Base-by-base conservation (phyloP, 2,329 filamentous ascomycete genomes). In the Apiospora pterosperma region DNA sequence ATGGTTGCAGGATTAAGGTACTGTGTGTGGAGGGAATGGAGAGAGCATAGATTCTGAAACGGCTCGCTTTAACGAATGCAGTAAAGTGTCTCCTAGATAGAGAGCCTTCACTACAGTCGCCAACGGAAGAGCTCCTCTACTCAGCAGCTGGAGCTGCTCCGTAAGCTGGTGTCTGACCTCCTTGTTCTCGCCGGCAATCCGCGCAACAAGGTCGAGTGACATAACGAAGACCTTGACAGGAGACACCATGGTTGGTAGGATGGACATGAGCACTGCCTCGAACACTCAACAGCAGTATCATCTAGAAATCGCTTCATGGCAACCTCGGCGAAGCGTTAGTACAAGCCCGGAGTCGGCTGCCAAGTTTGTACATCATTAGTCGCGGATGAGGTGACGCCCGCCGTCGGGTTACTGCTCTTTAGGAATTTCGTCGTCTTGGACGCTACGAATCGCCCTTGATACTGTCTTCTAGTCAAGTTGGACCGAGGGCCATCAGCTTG, bases 231-330 rank as follows among this genome's bases (percentile, higher is more conserved):
- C 76, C 4, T 71, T 70, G 1, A 77, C 63, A 0, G 81, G 80
- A 1, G 78, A 77, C 12, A 83, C 72, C 16, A 83, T 79, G 25
- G 73, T 67, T 5, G 69, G 38, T 2, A 83, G 72, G 4, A 65
- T 70, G 1, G 69, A 68, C 23, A 83, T 65, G 10, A 82, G 73
- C 52, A 78, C 76, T 5, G 66, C 67, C 68, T 84, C 81, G 19
- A 84, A 75, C 1, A 79, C 76, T 82, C 72, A 23, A 79, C 73
- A 10, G 80, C 74, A 6, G 82, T 68, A 41, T 81, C 77, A 23
- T 83, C 80, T 23, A 81, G 66, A 65, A 84, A 79, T 1, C 76
- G 75, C 67, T 81, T 79, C 62, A 81, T 55, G 0, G 81, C 80
- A 59, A 82, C 78, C 81, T 83, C 62, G 2, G 39, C 8, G 42